A percentile compares a stretch with the other conserved stretches of the same genome.
phyloP scores from a whole-genome alignment of 2,329 filamentous ascomycete species.

The Aspergillus latus region DNA sequence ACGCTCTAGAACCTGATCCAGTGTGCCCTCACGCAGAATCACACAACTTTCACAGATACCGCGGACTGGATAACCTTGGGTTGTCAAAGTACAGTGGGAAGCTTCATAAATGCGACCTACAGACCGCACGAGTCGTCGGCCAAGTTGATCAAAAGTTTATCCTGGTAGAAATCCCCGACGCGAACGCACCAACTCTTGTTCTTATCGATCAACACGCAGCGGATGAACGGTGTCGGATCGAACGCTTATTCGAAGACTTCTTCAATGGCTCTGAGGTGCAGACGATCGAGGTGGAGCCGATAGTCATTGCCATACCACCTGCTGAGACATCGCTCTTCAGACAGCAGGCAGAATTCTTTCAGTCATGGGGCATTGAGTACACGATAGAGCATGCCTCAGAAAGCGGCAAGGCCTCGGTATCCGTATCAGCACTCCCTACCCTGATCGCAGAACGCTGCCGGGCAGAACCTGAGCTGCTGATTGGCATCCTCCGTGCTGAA shows the following conservation, averaged over 20 bases:
- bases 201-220: slow-evolving; percentile 93
- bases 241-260: slow-evolving; percentile 65
- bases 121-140: slow-evolving; percentile 64
- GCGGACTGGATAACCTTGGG: slow-evolving; percentile 23
- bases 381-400: slow-evolving; percentile 37
- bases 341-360: slow-evolving; percentile 58
- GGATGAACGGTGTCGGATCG: slow-evolving; percentile 81
- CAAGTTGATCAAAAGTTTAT: slow-evolving; percentile 94
- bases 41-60: slow-evolving; percentile 26
- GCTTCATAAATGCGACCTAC: slow-evolving; percentile 64
- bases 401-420: slow-evolving; percentile 35
- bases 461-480: slow-evolving; percentile 67
- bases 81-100: slow-evolving; percentile 35
- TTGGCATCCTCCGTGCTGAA: slow-evolving; percentile 73
- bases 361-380: slow-evolving; percentile 72
- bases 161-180: slow-evolving; percentile 57
- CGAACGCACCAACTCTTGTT: slow-evolving; percentile 53
- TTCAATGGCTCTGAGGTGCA: slow-evolving; percentile 30
- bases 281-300: slow-evolving; percentile 39
- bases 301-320: slow-evolving; percentile 64
- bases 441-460: slow-evolving; percentile 75
- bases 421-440: slow-evolving; percentile 63
- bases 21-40: slow-evolving; percentile 18
- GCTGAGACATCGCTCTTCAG: slow-evolving; percentile 62
- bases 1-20: slow-evolving; percentile 31